Base-by-base conservation (phyloP, 495 filamentous ascomycete species). In the Penicillium argentinense region DNA sequence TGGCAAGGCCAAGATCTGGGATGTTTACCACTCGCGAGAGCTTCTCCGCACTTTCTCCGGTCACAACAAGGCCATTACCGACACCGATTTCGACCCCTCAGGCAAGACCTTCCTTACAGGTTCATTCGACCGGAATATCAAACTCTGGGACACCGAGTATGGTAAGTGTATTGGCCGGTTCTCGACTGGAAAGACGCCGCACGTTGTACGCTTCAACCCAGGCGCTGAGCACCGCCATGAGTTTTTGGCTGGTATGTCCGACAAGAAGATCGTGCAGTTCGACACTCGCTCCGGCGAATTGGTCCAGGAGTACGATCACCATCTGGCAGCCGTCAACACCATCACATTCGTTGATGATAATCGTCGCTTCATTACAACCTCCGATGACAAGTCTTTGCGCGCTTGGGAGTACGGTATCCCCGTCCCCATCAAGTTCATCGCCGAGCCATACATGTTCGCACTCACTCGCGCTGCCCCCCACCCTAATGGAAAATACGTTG, bases 331-430 rank as follows among this genome's bases (percentile, higher is more conserved):
- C n/a, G 83, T 99, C 75, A 97, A 97, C 72, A 97, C 92, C 7
- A 87, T 97, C 58, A 95, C 90, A 27, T 98, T 97, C 65, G 89
- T 95, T 54, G 93, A 96, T 66, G 83, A 95, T 42, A 88, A 89
- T 68, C 84, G 93, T 28, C 86, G 95, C 38, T 97, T 99, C 80
- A 93, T 97, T 78, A 90, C 93, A 21, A 97, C 95, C 9, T 91
- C 87, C 4, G 95, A 99, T 69, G 93, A 99, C 72, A 95, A 96
- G 66, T 91, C 86, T 19, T 74, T 99, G 19, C 83, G 93, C 45
- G 92, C 91, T 6, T 98, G 93, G 93, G 95, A 97, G 72, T 96
- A 95, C 71, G 88, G 88, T 49, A 97, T 98, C 60, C 91, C 91
- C 4, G 90, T 96, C 0, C 81, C 89, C 33, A 88, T 93, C 77